Base-by-base conservation (phyloP, 2,329 filamentous ascomycete species). In the Fusarium siculi region DNA sequence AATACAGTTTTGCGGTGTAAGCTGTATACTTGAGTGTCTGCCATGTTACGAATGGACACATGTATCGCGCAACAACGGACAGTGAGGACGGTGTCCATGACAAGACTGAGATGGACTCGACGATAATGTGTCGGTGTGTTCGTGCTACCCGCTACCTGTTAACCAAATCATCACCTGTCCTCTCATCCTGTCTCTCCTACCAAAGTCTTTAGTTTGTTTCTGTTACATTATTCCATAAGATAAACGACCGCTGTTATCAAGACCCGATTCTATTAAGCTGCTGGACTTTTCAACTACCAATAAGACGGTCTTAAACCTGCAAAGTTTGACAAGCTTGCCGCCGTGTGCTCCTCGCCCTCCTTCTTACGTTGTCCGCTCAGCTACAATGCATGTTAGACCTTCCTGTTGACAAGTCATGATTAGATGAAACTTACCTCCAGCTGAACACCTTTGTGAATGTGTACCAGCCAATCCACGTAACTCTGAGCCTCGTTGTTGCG, bases 381-480 rank as follows among this genome's bases (percentile, higher is more conserved):
- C 90, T 92, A 73, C 40, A 69, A 44, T 30, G 34, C n/a, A 69
- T 28, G 68, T 76, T 66, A 68, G 70, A 59, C 57, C 39, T 18
- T 15, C 30, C 9, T 68, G 23, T 39, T 18, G 40, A 28, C 4
- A 21, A 32, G 23, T 25, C 32, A 19, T 30, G 23, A 46, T 43
- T 28, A 15, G 19, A 19, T 25, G 36, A 25, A 30, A 83, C 88
- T 83, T 82, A 92, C 90, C 88, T 99, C 96, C 73, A 97, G 86
- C 80, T 97, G 95, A 73, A 99, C 96, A 75, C 93, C 92, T 77
- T 96, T 92, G 83, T 99, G 96, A 71, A 98, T 88, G 82, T 97
- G 93, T 65, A 99, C 96, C 78, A 99, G 87, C 96, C 96, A 99
- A 84, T 99, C 96, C 39, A 98, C 96, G 82, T 98, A 99, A 80